Evolutionary conservation across 2,329 filamentous ascomycete species (phyloP).

Genomic region (Botrytis fabae): DNA sequence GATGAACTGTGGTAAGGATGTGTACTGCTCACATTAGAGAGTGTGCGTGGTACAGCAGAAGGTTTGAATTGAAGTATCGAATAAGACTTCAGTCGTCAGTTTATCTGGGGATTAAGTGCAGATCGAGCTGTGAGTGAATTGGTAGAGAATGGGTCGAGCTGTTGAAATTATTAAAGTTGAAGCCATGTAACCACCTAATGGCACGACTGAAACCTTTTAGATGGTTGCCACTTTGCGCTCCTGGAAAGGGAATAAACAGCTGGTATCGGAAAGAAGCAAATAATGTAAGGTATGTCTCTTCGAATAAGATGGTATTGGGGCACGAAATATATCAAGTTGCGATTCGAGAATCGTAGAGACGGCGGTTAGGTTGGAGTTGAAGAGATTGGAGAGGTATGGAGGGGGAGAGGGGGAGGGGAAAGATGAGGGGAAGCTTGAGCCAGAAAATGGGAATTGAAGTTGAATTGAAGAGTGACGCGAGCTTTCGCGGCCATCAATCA

Average conservation of each 20-base stretch:
- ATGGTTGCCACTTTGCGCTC: background rate
- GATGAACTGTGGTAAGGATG: background rate
- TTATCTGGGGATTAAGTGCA: background rate
- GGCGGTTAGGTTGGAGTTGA: background rate
- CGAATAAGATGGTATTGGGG: background rate
- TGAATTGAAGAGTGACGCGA: conserved; percentile 9
- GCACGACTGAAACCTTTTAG: background rate
- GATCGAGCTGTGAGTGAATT: conserved; percentile 11
- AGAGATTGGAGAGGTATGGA: background rate
- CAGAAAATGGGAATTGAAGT: background rate
- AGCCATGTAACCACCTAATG: background rate
- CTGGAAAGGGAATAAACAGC: background rate
- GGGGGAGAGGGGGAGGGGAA: background rate
- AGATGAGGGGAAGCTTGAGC: background rate
- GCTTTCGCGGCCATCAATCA: conserved; percentile 8
- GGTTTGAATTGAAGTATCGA: background rate
- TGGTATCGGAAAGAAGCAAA: background rate
- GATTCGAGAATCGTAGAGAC: background rate
- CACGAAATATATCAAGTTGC: background rate
- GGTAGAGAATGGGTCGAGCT: conserved; percentile 7
- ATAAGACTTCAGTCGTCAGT: background rate
- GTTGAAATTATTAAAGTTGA: background rate
- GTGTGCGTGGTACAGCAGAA: background rate
- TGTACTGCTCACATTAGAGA: background rate
- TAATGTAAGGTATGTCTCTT: background rate